Evolutionary conservation across 768 basidiomycete genomes (phyloP), one percentile per base, ranked within the genome.

Genomic region (Mycena epipterygia): DNA sequence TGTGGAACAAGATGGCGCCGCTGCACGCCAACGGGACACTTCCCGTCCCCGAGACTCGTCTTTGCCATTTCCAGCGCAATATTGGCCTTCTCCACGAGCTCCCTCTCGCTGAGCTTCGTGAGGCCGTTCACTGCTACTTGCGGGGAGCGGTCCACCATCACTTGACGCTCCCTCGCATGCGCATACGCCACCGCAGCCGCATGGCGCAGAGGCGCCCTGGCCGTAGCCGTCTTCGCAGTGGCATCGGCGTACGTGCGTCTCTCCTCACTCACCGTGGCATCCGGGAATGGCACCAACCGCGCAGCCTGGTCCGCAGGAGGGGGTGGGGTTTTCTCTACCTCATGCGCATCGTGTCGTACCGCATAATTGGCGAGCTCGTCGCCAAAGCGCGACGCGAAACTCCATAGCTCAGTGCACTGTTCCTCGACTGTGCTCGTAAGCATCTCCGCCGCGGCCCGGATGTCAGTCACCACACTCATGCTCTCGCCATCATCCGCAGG

Each of bases 1-100:
- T 27, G 17, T 76, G 67, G 5, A 74, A 63, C 5, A 77, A n/a
- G 0, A 79, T 42, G 0, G 71, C 68, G 4, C 76, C 74, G 16
- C 73, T 71, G 21, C 57, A n/a, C 13, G 4, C 27, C 9, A 19
- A 14, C 3, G 62, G 37, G 3, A n/a, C 42, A n/a, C 9, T 30
- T 37, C 25, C 51, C 35, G 51, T 42, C 37, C 2, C 46, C 61
- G 12, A 23, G 29, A 0, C 5, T 30, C 13, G 5, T 35, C n/a
- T 9, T 17, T 2, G 41, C 62, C 5, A 23, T 3, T 0, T 19
- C 27, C 35, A 58, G 30, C 7, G 70, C 70, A 25, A 53, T 2
- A 7, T 42, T 41, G 2, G 75, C 75, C 62, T 76, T 76, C 39
- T 29, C 30, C 1, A 74, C 25, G 1, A 73, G 32, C 56, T 71